A percentile compares a stretch with the other conserved stretches of the same genome.
Conservation (phyloP, 2,329 filamentous ascomycete genomes). For the Arthrobotrys entomopaga region DNA sequence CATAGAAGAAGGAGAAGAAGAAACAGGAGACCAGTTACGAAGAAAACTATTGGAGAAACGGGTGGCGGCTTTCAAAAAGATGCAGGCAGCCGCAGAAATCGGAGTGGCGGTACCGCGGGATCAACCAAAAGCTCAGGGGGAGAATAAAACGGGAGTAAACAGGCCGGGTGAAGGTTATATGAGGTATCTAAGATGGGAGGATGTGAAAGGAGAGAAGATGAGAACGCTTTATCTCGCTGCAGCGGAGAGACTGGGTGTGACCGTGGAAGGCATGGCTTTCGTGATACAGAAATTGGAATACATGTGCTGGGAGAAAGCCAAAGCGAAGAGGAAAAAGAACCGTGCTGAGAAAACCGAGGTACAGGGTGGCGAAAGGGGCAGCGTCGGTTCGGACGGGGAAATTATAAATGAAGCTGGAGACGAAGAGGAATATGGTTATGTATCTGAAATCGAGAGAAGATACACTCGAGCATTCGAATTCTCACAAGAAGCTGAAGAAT, state of each 20-base stretch:
- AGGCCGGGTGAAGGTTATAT: conserved; percentile 41
- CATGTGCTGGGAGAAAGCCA: conserved; percentile 10
- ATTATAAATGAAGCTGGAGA: conserved; percentile 4
- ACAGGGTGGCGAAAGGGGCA: not conserved
- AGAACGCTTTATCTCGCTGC: conserved; percentile 28
- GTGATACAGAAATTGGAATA: conserved; percentile 46
- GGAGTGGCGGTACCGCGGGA: conserved; percentile 8
- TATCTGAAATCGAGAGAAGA: not conserved
- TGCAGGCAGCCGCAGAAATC: conserved; percentile 16
- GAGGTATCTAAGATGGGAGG: conserved; percentile 39
- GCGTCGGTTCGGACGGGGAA: not conserved
- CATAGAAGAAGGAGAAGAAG: conserved; percentile 32
- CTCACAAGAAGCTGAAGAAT: too few species aligned
- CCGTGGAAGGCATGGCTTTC: conserved; percentile 34
- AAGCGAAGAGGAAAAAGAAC: conserved; percentile 4
- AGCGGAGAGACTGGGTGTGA: conserved; percentile 20
- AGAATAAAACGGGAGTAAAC: conserved; percentile 1
- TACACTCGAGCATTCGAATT: too few species aligned
- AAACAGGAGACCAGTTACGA: not conserved
- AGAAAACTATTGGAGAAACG: conserved; percentile 13
- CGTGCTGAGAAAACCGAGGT: not conserved
- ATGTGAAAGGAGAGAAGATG: conserved; percentile 30
- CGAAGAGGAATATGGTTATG: conserved; percentile 7
- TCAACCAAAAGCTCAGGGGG: not conserved
- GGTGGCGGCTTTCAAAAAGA: conserved; percentile 14